Evolutionary conservation across 2,329 filamentous ascomycete genomes (phyloP).

Genomic region (Clonostachys sp.): DNA sequence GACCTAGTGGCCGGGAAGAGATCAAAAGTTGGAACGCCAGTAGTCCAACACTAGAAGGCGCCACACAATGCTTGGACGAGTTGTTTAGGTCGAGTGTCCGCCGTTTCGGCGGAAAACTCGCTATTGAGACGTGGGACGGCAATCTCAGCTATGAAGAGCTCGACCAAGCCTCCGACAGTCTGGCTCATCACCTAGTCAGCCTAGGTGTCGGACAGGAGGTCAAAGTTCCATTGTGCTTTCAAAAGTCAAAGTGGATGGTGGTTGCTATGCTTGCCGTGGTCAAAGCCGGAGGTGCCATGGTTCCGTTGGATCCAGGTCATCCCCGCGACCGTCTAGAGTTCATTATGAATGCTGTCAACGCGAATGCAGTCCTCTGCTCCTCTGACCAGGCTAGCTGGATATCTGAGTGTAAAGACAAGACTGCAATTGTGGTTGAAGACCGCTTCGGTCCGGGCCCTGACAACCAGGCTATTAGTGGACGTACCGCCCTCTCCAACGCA

Average conservation of each 20-base stretch:
- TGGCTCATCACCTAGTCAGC: neutral
- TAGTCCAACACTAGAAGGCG: too few species aligned
- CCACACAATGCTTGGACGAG: neutral
- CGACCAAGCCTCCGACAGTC: neutral
- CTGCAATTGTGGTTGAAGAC: neutral
- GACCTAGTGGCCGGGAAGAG: neutral
- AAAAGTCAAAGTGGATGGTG: slow-evolving; percentile 9
- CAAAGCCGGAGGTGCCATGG: slow-evolving; percentile 13
- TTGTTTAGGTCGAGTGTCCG: neutral
- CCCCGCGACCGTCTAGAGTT: neutral
- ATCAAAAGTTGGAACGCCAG: neutral
- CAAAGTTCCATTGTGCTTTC: slow-evolving; percentile 8
- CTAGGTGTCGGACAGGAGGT: slow-evolving; percentile 4
- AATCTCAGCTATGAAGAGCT: neutral
- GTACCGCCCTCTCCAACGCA: too few species aligned
- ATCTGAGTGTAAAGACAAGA: neutral
- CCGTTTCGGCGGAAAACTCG: neutral
- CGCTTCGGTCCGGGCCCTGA: neutral
- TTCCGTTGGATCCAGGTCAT: slow-evolving; percentile 7
- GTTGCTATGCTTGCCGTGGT: slow-evolving; percentile 10
- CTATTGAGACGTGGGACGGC: slow-evolving; percentile 31
- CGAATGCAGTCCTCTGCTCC: neutral
- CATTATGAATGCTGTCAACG: neutral
- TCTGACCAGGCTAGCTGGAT: neutral
- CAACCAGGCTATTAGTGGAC: neutral